Conservation (phyloP, 2,329 filamentous ascomycete species). For the Septoria linicola region DNA sequence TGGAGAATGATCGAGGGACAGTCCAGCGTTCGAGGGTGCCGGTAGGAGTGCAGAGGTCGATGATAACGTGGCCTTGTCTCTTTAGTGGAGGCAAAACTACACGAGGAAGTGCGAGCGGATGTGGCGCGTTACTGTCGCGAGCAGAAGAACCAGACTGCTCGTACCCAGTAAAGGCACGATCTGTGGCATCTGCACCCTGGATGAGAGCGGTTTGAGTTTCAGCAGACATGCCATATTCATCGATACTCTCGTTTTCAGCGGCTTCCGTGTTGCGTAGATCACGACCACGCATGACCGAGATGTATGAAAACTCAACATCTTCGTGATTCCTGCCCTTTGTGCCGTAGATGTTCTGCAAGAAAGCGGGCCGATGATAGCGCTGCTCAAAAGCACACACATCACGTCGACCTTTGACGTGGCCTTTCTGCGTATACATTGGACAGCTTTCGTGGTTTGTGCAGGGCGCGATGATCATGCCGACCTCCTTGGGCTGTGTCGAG, state of each 20-base stretch:
- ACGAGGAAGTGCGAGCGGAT: slow-evolving; percentile 71
- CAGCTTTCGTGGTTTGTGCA: slow-evolving; percentile 89
- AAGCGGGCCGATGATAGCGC: slow-evolving; percentile 79
- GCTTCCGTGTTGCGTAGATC: slow-evolving; percentile 47
- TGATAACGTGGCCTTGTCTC: slow-evolving; percentile 78
- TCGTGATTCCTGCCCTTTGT: slow-evolving; percentile 75
- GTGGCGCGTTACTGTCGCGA: slow-evolving; percentile 20
- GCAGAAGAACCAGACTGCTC: slow-evolving; percentile 45
- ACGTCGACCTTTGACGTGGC: slow-evolving; percentile 70
- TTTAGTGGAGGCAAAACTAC: slow-evolving; percentile 80
- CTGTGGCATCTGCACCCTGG: slow-evolving; percentile 59
- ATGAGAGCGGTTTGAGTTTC: not conserved
- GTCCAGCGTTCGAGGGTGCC: slow-evolving; percentile 92
- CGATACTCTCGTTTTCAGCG: slow-evolving; percentile 7
- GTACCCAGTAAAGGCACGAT: slow-evolving; percentile 71
- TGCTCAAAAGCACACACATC: slow-evolving; percentile 92
- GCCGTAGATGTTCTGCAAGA: slow-evolving; percentile 73
- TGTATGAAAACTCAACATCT: slow-evolving; percentile 85
- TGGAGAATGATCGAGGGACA: slow-evolving; percentile 76
- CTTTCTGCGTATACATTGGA: slow-evolving; percentile 76
- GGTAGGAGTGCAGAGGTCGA: slow-evolving; percentile 86
- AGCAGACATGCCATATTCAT: not conserved
- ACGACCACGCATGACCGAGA: slow-evolving; percentile 78
- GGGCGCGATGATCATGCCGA: slow-evolving; percentile 61
- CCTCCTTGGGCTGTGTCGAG: slow-evolving; percentile 47